Evolutionary conservation across 805 yeast species (phyloP), one percentile per base, ranked within the genome.

Genomic region (Clavispora asparagi): DNA sequence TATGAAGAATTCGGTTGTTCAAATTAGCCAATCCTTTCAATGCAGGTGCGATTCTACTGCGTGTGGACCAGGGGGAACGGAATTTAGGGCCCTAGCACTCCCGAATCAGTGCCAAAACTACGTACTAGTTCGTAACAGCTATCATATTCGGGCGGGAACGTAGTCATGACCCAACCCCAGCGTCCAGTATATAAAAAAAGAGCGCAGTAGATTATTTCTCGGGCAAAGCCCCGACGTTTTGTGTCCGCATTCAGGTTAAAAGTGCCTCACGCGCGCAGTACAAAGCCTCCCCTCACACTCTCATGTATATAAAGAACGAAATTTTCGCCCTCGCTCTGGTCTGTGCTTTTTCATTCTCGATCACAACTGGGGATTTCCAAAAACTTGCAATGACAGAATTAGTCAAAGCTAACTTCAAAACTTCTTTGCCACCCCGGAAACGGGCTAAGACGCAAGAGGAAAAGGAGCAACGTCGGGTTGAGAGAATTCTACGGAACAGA

Each of bases 391-490:
- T 44, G 47, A 40, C 44, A n/a, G 46, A 47, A 25, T 27, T 50
- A 32, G 51, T 46, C 38, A 55, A 53, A 32, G 44, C 60, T 39
- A 59, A 61, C 49, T 60, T 62, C 60, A 70, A 70, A 54, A 50
- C 73, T 27, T 56, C 89, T 19, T 72, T 92, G 49, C 97, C 97
- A 28, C 98, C 98, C 44, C 80, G 98, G 54, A 94, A 94, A 73
- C 81, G 98, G 57, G 98, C 99, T 7, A 89, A 87, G 76, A 94
- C 99, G 37, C 80, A 87, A 56, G 97, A 91, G 68, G 98, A 92
- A 70, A 94, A 92, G 71, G 98, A 94, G 67, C 98, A 92, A 70
- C 83, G 98, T 54, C 79, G 97, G 40, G 82, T 91, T 45, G 98
- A 94, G 68, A 76, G 99, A 43, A 91, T 94, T 42, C 74, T 92